Conservation (phyloP, 176 grass and related monocot species). For the Puccinellia tenuiflora region DNA sequence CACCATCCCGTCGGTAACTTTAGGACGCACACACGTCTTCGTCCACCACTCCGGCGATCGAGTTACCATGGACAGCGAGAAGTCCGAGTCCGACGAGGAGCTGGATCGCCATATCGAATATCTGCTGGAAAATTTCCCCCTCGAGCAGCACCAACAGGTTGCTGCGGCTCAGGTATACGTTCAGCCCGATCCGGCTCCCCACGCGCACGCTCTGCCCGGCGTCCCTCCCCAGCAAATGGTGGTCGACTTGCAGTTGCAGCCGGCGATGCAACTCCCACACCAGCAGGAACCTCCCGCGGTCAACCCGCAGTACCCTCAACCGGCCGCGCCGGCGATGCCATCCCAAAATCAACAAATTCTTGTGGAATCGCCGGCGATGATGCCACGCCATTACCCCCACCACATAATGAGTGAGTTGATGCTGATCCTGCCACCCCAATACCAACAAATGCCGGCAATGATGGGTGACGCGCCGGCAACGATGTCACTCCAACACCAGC, state of each 20-base stretch:
- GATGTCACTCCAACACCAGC: not conserved
- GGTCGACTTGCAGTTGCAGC: too few relatives aligned
- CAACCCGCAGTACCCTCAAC: not conserved
- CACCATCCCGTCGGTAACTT: not conserved
- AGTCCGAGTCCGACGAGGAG: not conserved
- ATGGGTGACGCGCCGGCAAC: not conserved
- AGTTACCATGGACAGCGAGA: not conserved
- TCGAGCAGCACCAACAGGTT: not conserved
- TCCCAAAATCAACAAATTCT: not conserved
- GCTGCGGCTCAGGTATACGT: too few relatives aligned
- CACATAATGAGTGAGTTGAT: not conserved
- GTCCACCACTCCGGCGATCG: not conserved
- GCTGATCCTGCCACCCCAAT: not conserved
- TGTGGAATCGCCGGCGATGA: not conserved
- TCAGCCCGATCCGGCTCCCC: too few relatives aligned
- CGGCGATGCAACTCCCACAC: not conserved
- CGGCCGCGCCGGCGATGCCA: not conserved
- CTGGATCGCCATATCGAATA: too few relatives aligned
- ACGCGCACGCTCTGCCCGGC: too few relatives aligned
- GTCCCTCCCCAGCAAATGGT: too few relatives aligned
- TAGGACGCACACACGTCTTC: not conserved
- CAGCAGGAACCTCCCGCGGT: not conserved
- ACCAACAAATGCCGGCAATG: not conserved
- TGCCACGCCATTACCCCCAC: not conserved
- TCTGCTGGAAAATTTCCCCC: not conserved